These are phyloP conservation scores for Gnaphalium uliginosum DNA, from an alignment of 129 eudicot genomes.

Conservation along the genomic window DNA sequence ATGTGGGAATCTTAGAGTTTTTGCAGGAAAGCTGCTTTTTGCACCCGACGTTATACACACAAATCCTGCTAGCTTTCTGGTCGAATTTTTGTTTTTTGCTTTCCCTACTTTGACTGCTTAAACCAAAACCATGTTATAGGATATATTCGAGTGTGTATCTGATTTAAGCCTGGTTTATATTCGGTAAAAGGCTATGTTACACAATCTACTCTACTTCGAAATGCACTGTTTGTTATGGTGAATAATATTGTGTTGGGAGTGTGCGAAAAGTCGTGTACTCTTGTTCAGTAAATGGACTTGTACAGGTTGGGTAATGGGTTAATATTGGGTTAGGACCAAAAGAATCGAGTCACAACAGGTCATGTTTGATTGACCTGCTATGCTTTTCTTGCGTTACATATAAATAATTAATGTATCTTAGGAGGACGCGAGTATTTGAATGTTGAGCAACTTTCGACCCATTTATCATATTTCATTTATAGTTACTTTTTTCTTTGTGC, in stretches of 20 bases:
- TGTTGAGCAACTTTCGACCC: too few species aligned
- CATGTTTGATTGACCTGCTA: too few species aligned
- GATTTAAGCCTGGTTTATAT: slow-evolving; percentile 16
- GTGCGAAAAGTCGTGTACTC: not conserved
- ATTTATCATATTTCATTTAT: too few species aligned
- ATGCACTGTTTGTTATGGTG: not conserved
- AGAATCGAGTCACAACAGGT: not conserved
- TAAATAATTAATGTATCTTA: not conserved
- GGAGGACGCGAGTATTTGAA: not conserved
- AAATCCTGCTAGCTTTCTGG: slow-evolving; percentile 9
- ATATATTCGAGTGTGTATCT: slow-evolving; percentile 12
- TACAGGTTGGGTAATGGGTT: not conserved
- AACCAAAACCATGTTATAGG: slow-evolving; percentile 8
- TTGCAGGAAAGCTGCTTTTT: slow-evolving; percentile 16
- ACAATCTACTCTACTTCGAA: slow-evolving; percentile 8
- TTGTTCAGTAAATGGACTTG: not conserved
- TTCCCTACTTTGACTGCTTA: not conserved
- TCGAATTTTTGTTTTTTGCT: not conserved
- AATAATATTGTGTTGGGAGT: not conserved
- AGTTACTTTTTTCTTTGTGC: too few species aligned
- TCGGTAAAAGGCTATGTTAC: slow-evolving; percentile 3
- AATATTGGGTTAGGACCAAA: too few species aligned
- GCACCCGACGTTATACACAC: slow-evolving; percentile 7
- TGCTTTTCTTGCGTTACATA: too few species aligned
- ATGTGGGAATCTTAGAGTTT: not conserved